Conservation (phyloP, 257 asterid species). For the Solanum virginianum region DNA sequence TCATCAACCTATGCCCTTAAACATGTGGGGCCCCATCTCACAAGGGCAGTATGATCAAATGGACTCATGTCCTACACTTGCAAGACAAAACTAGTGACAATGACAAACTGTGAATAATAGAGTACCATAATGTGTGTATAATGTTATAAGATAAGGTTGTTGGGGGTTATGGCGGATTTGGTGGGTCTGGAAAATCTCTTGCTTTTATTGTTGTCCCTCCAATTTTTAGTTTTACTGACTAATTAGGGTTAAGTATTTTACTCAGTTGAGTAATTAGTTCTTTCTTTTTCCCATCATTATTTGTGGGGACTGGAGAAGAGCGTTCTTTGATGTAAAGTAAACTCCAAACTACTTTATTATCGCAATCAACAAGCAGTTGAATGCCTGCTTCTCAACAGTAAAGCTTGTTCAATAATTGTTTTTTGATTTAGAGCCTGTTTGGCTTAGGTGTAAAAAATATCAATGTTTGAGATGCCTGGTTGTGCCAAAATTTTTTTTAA, state of each 20-base stretch:
- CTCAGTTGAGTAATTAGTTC: not conserved
- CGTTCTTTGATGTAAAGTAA: not conserved
- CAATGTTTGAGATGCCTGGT: too few species aligned
- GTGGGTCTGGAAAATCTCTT: not conserved
- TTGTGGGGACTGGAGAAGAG: not conserved
- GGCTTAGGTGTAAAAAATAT: too few species aligned
- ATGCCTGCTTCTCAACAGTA: not conserved
- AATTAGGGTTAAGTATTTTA: not conserved
- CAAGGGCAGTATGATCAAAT: not conserved
- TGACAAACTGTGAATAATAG: not conserved
- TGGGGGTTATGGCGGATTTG: not conserved
- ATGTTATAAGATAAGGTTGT: constrained; percentile 11
- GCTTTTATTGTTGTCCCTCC: constrained; percentile 1
- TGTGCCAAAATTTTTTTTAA: too few species aligned
- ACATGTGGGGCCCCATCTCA: constrained; percentile 29
- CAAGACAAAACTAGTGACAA: not conserved
- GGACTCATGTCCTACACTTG: not conserved
- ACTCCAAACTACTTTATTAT: not conserved
- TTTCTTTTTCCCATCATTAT: not conserved
- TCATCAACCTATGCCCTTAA: constrained; percentile 36
- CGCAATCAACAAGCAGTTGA: not conserved
- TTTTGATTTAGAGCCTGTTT: not conserved
- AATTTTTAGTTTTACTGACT: not conserved
- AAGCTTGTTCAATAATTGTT: not conserved
- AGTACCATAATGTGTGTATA: not conserved